Evolutionary conservation across 805 yeast genomes (phyloP), one percentile per base, ranked within the genome.

Genomic region (Suhomyces faveliae): DNA sequence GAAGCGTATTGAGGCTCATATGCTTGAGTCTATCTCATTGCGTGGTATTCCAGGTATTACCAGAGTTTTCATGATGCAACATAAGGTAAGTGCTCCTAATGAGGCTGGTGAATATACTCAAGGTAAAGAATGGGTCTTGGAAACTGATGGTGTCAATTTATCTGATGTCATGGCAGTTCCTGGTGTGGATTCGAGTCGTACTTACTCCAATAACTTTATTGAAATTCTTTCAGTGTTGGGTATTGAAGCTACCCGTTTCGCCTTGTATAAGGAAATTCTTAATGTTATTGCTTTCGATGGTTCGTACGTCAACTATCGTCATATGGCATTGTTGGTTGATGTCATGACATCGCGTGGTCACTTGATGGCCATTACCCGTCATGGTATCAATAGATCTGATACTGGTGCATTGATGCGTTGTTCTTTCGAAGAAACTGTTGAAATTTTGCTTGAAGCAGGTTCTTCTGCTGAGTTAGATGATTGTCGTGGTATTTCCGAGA

Each of bases 381-480:
- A 94, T 66, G 99, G 99, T 80, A 92, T 94, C 71, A 94, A 94
- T 71, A 85, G 99, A 73, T 87, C 96, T 33, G 97, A 94, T 57
- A 94, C 99, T 24, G 99, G 99, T 72, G 99, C 99, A 2, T 79
- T 94, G 64, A 94, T 94, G 99, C 84, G 99, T 72, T 94, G 97
- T 76, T 92, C 99, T 38, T 94, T 94, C 76, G 99, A 94, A 73
- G 99, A 94, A 70, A 94, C 99, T 6, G 99, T 94, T 37, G 99
- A 94, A 73, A 94, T 94, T 62, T 74, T 94, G 66, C 81, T 94
- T 59, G 99, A 94, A 63, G 99, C 99, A 15, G 99, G 97, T 67
- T 96, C 98, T 4, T 83, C 95, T 38, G 99, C 98, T 15, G 99
- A 94, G 65, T 75, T 94, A 48, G 99, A 94, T 72, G 97, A 94